phyloP scores from a whole-genome alignment of 306 rosid species.

The Cajanus cajan region DNA sequence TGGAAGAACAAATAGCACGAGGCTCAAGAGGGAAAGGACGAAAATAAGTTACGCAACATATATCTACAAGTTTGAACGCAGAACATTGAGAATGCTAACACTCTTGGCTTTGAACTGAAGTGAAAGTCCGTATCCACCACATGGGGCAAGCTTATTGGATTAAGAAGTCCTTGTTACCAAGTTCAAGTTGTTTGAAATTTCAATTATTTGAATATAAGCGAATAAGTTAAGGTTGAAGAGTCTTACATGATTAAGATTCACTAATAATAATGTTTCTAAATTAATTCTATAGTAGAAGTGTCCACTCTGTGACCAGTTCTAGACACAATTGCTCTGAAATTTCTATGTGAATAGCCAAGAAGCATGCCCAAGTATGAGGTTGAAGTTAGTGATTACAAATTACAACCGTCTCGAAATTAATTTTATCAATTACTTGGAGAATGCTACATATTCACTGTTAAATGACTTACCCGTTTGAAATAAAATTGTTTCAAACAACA shows the following conservation, averaged over 20 bases:
- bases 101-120: not conserved
- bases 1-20: no score
- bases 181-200: conserved; percentile 15
- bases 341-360: not conserved
- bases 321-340: not conserved
- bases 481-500: no score
- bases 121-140: not conserved
- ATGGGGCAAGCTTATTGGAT: not conserved
- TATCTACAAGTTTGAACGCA: not conserved
- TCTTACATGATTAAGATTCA: not conserved
- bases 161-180: not conserved
- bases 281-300: not conserved
- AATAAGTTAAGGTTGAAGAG: not conserved
- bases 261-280: not conserved
- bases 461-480: no score
- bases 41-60: not conserved
- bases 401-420: not conserved
- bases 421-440: no score
- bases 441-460: no score
- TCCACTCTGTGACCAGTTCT: not conserved
- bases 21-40: not conserved
- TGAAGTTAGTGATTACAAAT: not conserved
- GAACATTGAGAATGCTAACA: not conserved
- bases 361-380: not conserved
- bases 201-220: not conserved